Evolutionary conservation across 345 rosid genomes (phyloP).

Genomic region (Eucalyptus regnans): DNA sequence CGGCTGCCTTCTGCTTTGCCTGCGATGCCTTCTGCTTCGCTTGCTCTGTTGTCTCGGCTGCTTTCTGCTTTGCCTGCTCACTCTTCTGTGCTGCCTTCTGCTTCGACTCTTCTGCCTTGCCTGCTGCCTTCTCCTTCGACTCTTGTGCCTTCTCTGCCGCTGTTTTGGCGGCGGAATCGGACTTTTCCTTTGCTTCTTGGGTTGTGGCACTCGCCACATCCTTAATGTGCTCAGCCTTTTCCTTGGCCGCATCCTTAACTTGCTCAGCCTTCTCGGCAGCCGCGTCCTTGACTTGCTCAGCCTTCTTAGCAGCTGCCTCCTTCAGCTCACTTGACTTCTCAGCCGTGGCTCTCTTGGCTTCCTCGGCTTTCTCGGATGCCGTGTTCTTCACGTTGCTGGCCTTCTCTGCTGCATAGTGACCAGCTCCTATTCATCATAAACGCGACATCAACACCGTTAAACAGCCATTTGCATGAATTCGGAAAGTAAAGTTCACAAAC

Average conservation of each 20-base stretch:
- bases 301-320: slow-evolving; percentile 4
- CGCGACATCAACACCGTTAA: neutral
- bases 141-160: neutral
- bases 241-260: neutral
- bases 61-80: slow-evolving; percentile 4
- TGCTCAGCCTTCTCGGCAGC: neutral
- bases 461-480: neutral
- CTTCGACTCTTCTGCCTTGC: neutral
- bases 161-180: neutral
- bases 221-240: slow-evolving; percentile 6
- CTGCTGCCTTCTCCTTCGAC: neutral
- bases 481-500: neutral
- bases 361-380: neutral
- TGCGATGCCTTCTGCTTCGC: slow-evolving; percentile 14
- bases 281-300: slow-evolving; percentile 1
- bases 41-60: neutral
- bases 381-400: neutral
- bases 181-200: neutral
- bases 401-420: slow-evolving; percentile 7
- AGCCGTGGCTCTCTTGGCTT: neutral
- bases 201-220: slow-evolving; percentile 1
- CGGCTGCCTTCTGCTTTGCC: neutral
- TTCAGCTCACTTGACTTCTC: neutral
- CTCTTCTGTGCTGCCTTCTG: slow-evolving; percentile 9
- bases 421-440: neutral